Evolutionary conservation across 2,329 filamentous ascomycete genomes (phyloP), one percentile per base, ranked within the genome.

Genomic region (Fusarium agapanthi): DNA sequence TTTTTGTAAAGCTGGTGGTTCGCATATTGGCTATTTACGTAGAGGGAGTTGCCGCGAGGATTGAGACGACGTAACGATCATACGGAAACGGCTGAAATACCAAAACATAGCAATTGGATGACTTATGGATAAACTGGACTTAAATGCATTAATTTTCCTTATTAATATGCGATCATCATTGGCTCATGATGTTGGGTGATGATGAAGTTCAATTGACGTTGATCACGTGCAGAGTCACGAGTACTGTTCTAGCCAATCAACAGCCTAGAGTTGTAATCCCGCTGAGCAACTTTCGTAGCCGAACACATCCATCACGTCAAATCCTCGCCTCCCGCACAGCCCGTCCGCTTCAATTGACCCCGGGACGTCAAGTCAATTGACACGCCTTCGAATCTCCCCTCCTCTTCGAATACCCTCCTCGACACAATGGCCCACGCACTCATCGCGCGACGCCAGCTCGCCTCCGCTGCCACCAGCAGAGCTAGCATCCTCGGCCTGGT

Each of bases 191-290:
- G 35, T 50, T 30, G 20, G n/a, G 9, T 41, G 6, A 57, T 53
- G 40, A 41, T 67, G 48, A 66, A 12, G 38, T 64, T 40, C 10
- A 7, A n/a, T 45, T 55, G 61, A 68, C 14, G 13, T 24, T 24
- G 28, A 30, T 76, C 77, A 83, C 80, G 79, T 81, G 80, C 50
- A 1, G 30, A 1, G 18, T 76, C 79, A 81, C 80, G 79, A 44
- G 78, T 20, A 0, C 0, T 0, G 10, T 16, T 11, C 12, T 71
- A 63, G 55, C 81, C 81, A 84, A 84, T 84, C 80, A 83, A 48
- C 54, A 58, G 68, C 71, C 78, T 30, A 78, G 75, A 76, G 80
- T 79, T 84, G 83, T 84, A 83, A 84, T 84, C 82, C 77, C 76
- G 79, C 79, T 78, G 76, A 76, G 76, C 76, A 78, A 78, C 75